phyloP scores from a whole-genome alignment of 805 yeast genomes.

The Cyberlindnera sargentensis region DNA sequence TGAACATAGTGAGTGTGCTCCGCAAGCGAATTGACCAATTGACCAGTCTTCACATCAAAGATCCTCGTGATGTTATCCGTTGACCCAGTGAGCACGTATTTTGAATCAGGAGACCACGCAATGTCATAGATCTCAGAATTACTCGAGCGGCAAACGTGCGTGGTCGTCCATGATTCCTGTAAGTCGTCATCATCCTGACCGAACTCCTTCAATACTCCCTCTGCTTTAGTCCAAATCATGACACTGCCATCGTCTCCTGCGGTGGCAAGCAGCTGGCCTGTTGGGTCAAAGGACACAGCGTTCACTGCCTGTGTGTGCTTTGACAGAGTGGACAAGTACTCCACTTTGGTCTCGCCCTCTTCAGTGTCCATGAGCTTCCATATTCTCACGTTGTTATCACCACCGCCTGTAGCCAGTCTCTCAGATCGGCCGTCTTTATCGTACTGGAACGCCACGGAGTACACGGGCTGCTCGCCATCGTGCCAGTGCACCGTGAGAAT shows the following conservation, averaged over 20 bases:
- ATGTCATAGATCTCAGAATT: slow-evolving; percentile 82
- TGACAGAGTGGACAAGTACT: slow-evolving; percentile 70
- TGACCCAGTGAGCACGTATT: slow-evolving; percentile 75
- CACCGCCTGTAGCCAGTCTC: slow-evolving; percentile 86
- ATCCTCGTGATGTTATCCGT: slow-evolving; percentile 83
- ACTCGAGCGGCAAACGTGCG: slow-evolving; percentile 50
- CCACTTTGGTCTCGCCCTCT: slow-evolving; percentile 36
- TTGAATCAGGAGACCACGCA: slow-evolving; percentile 86
- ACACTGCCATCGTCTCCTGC: slow-evolving; percentile 96
- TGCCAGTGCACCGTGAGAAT: slow-evolving; percentile 67
- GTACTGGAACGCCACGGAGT: slow-evolving; percentile 57
- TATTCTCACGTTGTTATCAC: slow-evolving; percentile 78
- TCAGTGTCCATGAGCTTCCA: slow-evolving; percentile 23
- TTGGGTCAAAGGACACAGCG: slow-evolving; percentile 71
- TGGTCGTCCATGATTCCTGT: slow-evolving; percentile 70
- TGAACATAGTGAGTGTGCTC: slow-evolving; percentile 89
- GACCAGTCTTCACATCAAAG: slow-evolving; percentile 51
- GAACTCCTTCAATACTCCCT: slow-evolving; percentile 48
- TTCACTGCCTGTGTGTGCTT: slow-evolving; percentile 96
- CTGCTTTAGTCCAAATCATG: slow-evolving; percentile 66
- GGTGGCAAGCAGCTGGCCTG: slow-evolving; percentile 68
- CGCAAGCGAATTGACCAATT: slow-evolving; percentile 48
- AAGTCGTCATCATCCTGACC: slow-evolving; percentile 46
- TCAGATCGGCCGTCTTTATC: slow-evolving; percentile 19
- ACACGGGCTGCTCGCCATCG: slow-evolving; percentile 68